Percentiles rank a stretch among this genome's conserved stretches.
Conservation (phyloP, 1,284 basidiomycete genomes). For the Tetrapyrgos nigripes region DNA sequence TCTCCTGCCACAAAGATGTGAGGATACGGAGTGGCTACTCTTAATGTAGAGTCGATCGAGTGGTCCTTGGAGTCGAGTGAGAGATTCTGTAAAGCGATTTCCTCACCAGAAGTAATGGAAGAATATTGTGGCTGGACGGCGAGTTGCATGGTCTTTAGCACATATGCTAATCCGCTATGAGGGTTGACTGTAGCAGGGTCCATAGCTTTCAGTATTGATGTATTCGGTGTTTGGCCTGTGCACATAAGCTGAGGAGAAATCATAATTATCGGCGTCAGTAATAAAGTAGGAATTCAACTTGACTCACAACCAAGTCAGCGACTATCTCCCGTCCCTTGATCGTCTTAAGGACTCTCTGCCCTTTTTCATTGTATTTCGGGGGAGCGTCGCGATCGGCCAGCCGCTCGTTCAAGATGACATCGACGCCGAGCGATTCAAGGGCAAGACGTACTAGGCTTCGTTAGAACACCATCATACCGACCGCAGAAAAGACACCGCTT, state of each 20-base stretch:
- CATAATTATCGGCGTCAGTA: conserved; percentile 4
- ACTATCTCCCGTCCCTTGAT: conserved; percentile 62
- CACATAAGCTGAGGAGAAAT: conserved; percentile 63
- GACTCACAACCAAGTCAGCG: conserved; percentile 65
- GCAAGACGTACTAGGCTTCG: conserved; percentile 45
- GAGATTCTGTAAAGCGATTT: conserved; percentile 21
- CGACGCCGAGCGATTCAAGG: conserved; percentile 49
- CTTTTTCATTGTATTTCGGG: conserved; percentile 32
- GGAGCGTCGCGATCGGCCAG: conserved; percentile 48
- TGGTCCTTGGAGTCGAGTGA: conserved; percentile 32
- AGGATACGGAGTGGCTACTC: conserved; percentile 46
- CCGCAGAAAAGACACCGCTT: conserved; percentile 16
- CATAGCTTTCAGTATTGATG: conserved; percentile 57
- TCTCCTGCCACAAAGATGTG: conserved; percentile 76
- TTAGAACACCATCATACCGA: background rate
- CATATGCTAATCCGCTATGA: conserved; percentile 55
- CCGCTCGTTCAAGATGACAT: conserved; percentile 62
- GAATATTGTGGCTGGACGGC: conserved; percentile 19
- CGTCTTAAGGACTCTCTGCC: conserved; percentile 55
- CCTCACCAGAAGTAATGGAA: background rate
- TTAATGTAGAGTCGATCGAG: conserved; percentile 38
- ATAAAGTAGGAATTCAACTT: conserved; percentile 4
- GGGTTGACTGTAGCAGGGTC: conserved; percentile 58
- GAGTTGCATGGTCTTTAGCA: conserved; percentile 69
- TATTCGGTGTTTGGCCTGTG: conserved; percentile 80